A percentile compares a stretch with the other conserved stretches of the same genome.
phyloP scores from a whole-genome alignment of 768 basidiomycete genomes.

The Calocybe cyanea region DNA sequence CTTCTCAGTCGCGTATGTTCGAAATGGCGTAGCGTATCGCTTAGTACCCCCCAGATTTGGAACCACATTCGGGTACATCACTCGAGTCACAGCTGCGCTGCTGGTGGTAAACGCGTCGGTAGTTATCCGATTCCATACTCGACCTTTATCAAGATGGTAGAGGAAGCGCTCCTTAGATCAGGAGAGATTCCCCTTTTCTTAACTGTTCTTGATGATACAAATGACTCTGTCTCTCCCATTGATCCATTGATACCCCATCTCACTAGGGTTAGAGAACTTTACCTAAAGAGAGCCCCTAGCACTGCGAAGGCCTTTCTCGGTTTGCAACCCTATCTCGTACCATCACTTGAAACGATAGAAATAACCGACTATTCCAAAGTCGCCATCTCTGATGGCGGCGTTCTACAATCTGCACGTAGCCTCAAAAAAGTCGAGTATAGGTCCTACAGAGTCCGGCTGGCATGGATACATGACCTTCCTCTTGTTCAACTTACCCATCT shows the following conservation, averaged over 20 bases:
- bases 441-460: background rate
- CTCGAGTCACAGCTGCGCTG: background rate
- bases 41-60: slow-evolving; percentile 6
- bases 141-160: background rate
- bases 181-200: slow-evolving; percentile 1
- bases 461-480: slow-evolving; percentile 5
- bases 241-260: slow-evolving; percentile 4
- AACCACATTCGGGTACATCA: slow-evolving; percentile 1
- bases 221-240: background rate
- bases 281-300: background rate
- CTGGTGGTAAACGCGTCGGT: background rate
- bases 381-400: background rate
- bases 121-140: background rate
- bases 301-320: background rate
- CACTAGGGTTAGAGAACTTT: background rate
- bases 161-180: background rate
- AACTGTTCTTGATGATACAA: background rate
- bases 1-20: slow-evolving; percentile 2
- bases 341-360: background rate
- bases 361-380: background rate
- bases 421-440: background rate
- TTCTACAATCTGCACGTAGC: background rate
- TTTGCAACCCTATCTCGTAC: background rate
- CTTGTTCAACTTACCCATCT: slow-evolving; percentile 6
- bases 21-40: slow-evolving; percentile 7